Evolutionary conservation across 345 rosid species (phyloP), one percentile per base, ranked within the genome.

Genomic region (Pseudoturritis turrita): DNA sequence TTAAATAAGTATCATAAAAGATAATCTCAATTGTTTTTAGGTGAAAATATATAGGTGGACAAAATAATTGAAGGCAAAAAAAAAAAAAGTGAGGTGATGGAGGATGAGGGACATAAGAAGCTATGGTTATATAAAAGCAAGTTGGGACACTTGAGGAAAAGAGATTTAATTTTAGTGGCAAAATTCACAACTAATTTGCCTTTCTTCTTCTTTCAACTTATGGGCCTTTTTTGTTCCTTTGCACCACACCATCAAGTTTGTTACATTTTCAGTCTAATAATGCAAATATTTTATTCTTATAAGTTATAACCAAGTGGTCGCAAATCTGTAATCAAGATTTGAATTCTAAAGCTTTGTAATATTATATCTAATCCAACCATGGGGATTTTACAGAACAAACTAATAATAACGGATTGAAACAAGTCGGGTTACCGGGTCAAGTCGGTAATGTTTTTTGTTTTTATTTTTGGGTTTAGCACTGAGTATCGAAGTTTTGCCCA

Each of bases 81-180:
- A 5, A 33, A 28, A n/a, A 58, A 0, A 14, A 13, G 70, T 22
- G 76, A 73, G 77, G 71, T 73, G 65, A 56, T 64, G 58, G 71
- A 64, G 65, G 19, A 12, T 64, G 71, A 45, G 47, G 3, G 60
- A 74, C 61, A 65, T 47, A 2, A 39, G 61, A 57, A 65, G 66
- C 72, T 26, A 56, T 15, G 36, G 31, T 73, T 58, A 66, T 29
- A 28, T 66, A 57, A 66, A 58, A 39, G 56, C 78, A 75, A 75
- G 73, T 74, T 75, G 73, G 73, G 73, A 66, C 78, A 74, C 66
- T 73, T 73, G 72, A 39, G 67, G 78, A 5, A 73, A 47, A 7
- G 1, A 45, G 1, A 35, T 49, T 47, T 73, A n/a, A 47, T 65
- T 49, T 73, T 73, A 57, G 72, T 65, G 72, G 60, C 52, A 57